These are phyloP conservation scores for Hyaloperonospora arabidopsidis DNA, from an alignment of 352 stramenopile genomes.

Conservation along the genomic window DNA sequence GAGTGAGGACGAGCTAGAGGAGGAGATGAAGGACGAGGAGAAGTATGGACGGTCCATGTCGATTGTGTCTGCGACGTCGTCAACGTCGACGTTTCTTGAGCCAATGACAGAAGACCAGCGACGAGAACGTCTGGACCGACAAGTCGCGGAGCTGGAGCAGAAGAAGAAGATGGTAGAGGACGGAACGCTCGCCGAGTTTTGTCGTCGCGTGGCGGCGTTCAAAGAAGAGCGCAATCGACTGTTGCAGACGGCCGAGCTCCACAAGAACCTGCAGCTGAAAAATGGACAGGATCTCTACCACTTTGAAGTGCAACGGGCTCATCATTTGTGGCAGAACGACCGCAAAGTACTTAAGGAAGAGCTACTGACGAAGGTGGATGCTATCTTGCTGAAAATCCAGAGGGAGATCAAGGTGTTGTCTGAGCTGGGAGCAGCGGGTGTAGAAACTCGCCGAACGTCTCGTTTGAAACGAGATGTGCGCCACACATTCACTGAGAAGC, in stretches of 20 bases:
- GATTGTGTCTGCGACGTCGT: conserved; percentile 57
- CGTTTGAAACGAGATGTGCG: conserved; percentile 5
- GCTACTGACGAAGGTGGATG: conserved; percentile 42
- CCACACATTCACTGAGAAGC: conserved; percentile 5
- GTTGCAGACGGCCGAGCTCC: conserved; percentile 65
- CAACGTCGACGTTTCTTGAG: conserved; percentile 43
- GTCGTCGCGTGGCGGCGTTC: conserved; percentile 50
- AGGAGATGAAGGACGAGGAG: conserved; percentile 8
- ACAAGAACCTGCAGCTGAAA: conserved; percentile 81
- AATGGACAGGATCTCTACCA: conserved; percentile 70
- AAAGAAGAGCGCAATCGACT: conserved; percentile 73
- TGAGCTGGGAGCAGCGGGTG: conserved; percentile 18
- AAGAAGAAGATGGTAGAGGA: neutral
- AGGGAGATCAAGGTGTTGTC: conserved; percentile 40
- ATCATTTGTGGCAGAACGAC: conserved; percentile 60
- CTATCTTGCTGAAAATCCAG: conserved; percentile 39
- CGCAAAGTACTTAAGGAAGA: conserved; percentile 49
- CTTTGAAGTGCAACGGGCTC: conserved; percentile 66
- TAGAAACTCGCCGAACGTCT: conserved; percentile 4
- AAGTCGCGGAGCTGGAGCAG: conserved; percentile 69
- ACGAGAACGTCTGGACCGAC: conserved; percentile 35
- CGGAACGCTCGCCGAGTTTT: neutral
- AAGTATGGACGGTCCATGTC: conserved; percentile 52
- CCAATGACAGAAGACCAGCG: conserved; percentile 32
- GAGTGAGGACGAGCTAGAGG: neutral